A percentile compares a stretch with the other conserved stretches of the same genome.
phyloP scores from a whole-genome alignment of 169 alveolate species.

The Amoebophrya sp. region DNA sequence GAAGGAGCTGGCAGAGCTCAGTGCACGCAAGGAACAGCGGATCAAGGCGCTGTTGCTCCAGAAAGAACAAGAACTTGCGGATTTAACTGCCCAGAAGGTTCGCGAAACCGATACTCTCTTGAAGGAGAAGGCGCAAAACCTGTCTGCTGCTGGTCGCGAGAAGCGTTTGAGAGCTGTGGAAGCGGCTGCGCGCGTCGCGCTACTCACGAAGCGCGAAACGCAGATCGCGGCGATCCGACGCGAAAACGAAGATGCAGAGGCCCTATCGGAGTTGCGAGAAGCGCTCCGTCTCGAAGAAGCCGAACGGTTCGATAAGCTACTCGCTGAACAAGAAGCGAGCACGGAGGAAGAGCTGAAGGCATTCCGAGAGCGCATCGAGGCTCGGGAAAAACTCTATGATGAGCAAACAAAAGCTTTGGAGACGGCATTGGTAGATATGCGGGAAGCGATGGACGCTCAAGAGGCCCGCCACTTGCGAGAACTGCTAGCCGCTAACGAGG shows the following conservation, averaged over 20 bases:
- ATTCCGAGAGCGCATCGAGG: no score
- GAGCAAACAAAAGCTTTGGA: no score
- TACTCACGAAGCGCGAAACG: neutral
- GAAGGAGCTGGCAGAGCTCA: neutral
- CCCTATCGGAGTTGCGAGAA: neutral
- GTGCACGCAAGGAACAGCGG: neutral
- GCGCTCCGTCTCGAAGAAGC: neutral
- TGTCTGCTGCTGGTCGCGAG: no score
- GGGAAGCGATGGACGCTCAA: neutral
- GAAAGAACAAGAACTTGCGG: neutral
- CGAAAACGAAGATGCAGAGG: neutral
- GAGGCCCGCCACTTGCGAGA: no score
- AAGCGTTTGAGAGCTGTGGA: no score
- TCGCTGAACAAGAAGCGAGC: no score
- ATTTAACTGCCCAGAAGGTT: neutral
- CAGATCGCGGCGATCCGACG: neutral
- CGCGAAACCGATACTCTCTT: neutral
- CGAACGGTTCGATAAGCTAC: neutral
- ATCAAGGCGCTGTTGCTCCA: neutral
- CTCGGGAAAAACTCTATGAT: no score
- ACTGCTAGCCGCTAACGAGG: no score
- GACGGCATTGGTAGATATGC: neutral
- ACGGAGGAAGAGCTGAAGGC: no score
- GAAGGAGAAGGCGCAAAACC: neutral
- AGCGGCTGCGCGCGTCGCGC: no score